phyloP scores from a whole-genome alignment of 225 moss, liverwort and hornwort genomes.

The Bryum argenteum region DNA sequence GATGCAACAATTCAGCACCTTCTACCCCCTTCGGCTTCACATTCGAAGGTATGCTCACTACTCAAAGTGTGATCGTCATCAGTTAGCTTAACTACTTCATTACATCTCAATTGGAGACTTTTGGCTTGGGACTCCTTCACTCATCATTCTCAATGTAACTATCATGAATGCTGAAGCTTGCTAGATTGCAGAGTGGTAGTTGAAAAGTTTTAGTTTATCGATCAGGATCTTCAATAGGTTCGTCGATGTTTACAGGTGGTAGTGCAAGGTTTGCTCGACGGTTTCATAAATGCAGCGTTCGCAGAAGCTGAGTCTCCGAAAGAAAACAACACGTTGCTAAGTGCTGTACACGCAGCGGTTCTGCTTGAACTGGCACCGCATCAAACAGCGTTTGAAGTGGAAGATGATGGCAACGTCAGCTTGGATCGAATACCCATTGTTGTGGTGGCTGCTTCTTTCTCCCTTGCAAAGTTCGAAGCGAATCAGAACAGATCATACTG shows the following conservation, averaged over 20 bases:
- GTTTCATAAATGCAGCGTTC: constrained; percentile 34
- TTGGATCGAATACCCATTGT: constrained; percentile 72
- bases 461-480: constrained; percentile 59
- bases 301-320: constrained; percentile 31
- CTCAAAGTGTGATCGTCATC: background rate
- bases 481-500: constrained; percentile 53
- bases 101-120: constrained; percentile 5
- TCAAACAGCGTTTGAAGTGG: constrained; percentile 37
- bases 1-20: constrained; percentile 40
- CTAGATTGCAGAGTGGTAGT: constrained; percentile 7
- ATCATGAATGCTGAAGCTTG: constrained; percentile 1
- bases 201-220: constrained; percentile 6
- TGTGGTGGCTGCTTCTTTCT: constrained; percentile 57
- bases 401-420: constrained; percentile 26
- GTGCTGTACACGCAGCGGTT: constrained; percentile 58
- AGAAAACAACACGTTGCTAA: constrained; percentile 50
- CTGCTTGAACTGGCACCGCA: constrained; percentile 59
- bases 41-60: constrained; percentile 33
- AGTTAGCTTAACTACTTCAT: background rate
- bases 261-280: constrained; percentile 48
- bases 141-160: constrained; percentile 1
- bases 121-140: background rate
- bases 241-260: constrained; percentile 35
- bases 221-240: background rate
- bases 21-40: constrained; percentile 38